Percentiles rank a stretch among this genome's conserved stretches.
These are phyloP conservation scores for Fusarium stilboides DNA, from an alignment of 2,329 filamentous ascomycete species.

Conservation along the genomic window DNA sequence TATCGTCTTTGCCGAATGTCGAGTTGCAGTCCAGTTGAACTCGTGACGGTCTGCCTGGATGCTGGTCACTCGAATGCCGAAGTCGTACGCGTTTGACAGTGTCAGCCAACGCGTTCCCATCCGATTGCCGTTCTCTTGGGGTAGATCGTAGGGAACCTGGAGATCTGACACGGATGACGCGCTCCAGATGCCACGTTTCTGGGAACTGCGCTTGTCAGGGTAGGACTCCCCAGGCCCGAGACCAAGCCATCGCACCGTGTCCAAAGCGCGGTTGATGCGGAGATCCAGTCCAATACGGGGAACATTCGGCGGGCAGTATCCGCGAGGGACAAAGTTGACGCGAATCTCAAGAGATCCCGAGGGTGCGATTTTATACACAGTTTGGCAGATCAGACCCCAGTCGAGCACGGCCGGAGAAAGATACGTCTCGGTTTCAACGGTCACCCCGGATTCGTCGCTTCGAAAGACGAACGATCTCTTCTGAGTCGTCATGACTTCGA, in stretches of 20 bases:
- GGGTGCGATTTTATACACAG: background rate
- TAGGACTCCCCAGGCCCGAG: constrained; percentile 18
- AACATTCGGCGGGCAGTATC: background rate
- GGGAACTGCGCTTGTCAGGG: constrained; percentile 12
- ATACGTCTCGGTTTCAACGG: background rate
- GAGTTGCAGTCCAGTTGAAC: constrained; percentile 11
- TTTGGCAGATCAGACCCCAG: constrained; percentile 21
- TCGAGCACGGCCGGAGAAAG: constrained; percentile 19
- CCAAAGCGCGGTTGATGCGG: background rate
- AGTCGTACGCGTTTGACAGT: too few relatives aligned
- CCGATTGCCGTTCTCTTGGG: constrained; percentile 5
- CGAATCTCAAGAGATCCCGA: background rate
- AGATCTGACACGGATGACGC: background rate
- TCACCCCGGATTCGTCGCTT: background rate
- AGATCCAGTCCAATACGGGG: constrained; percentile 13
- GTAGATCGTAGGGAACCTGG: constrained; percentile 8
- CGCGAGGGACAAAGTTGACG: background rate
- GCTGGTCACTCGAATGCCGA: fast-evolving
- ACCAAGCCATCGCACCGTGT: constrained; percentile 9
- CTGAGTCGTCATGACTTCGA: constrained; percentile 22
- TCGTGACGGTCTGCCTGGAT: too few relatives aligned
- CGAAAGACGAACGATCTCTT: constrained; percentile 4
- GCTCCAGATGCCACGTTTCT: constrained; percentile 3
- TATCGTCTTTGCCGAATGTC: background rate
- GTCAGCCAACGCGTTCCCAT: constrained; percentile 26